Percentiles rank a stretch among this genome's conserved stretches.
phyloP scores from a whole-genome alignment of 352 stramenopile species.

The Phytopythium delawarense region DNA sequence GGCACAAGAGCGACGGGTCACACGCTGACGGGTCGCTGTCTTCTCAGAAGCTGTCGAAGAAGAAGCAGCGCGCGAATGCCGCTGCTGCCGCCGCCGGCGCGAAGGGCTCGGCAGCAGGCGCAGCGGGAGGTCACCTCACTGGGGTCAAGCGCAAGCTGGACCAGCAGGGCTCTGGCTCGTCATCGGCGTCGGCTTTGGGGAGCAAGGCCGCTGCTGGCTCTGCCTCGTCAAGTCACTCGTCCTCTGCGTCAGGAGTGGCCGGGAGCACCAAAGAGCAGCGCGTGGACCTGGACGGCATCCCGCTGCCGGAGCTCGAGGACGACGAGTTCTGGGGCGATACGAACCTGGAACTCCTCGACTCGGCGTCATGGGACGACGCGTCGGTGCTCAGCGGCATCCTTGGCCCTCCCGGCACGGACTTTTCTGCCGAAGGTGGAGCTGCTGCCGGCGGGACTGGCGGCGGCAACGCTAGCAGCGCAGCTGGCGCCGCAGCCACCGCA shows the following conservation, averaged over 20 bases:
- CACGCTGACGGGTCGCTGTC: constrained; percentile 3
- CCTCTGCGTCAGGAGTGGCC: neutral
- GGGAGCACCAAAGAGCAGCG: constrained; percentile 48
- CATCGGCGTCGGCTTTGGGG: neutral
- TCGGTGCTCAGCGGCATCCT: constrained; percentile 68
- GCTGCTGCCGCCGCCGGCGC: constrained; percentile 13
- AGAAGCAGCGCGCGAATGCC: constrained; percentile 46
- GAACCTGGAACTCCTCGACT: constrained; percentile 82
- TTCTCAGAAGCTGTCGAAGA: constrained; percentile 42
- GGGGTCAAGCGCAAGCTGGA: constrained; percentile 73
- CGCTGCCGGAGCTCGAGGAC: constrained; percentile 72
- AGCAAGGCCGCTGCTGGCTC: constrained; percentile 16
- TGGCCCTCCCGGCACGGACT: constrained; percentile 8
- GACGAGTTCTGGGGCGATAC: constrained; percentile 86
- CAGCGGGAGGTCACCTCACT: constrained; percentile 10
- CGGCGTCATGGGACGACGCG: constrained; percentile 77
- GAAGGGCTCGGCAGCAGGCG: neutral
- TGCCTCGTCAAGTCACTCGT: neutral
- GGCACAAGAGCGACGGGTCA: constrained; percentile 15
- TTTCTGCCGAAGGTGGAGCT: neutral
- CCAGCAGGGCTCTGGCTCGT: constrained; percentile 17
- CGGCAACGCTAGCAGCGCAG: neutral
- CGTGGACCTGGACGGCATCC: constrained; percentile 75
- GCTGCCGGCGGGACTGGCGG: neutral
- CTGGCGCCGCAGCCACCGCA: neutral